Base-by-base conservation (phyloP, 129 eudicot species). In the Calendula officinalis region DNA sequence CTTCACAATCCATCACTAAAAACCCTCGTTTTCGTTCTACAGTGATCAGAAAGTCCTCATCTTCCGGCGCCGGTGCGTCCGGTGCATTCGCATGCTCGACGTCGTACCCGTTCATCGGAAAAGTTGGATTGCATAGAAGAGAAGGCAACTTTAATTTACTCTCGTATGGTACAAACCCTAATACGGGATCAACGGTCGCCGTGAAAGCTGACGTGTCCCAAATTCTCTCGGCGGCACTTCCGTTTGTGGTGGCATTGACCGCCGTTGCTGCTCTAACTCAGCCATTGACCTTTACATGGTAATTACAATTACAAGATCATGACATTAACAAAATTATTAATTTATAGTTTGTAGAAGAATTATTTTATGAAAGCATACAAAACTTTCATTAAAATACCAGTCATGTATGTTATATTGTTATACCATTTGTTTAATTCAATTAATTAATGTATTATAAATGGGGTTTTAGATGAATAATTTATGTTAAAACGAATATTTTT, bases 161-260 rank as follows among this genome's bases (percentile, higher is more conserved):
- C 0, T 92, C 96, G 0, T 88, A 85, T 51, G 91, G 96, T 5
- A 68, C 68, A 4, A 67, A 83, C 66, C 73, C 80, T 33, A 53
- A 71, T 15, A 38, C 56, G 42, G 73, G 53, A 13, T 71, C 82
- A 0, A 64, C 48, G 40, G 74, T 37, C 12, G 82, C 73, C 30
- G 69, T 51, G 14, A 81, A 85, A 38, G 55, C 64, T 15, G 98
- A 80, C 34, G 77, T 79, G 55, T 86, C 99, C 1, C 95, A 94
- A 69, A 48, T 81, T 38, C 46, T 88, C 34, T 94, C 99, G 30
- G 99, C 95, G 22, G 49, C 90, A 84, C 95, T 94, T 50, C 99
- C 99, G 4, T 79, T 94, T 69, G 99, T 94, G 47, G 99, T 88
- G 74, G 96, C 91, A 64, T 80, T 87, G 63, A 94, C 99, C 47